Evolutionary conservation across 2,329 filamentous ascomycete species (phyloP).

Genomic region (Aspergillus ruber): DNA sequence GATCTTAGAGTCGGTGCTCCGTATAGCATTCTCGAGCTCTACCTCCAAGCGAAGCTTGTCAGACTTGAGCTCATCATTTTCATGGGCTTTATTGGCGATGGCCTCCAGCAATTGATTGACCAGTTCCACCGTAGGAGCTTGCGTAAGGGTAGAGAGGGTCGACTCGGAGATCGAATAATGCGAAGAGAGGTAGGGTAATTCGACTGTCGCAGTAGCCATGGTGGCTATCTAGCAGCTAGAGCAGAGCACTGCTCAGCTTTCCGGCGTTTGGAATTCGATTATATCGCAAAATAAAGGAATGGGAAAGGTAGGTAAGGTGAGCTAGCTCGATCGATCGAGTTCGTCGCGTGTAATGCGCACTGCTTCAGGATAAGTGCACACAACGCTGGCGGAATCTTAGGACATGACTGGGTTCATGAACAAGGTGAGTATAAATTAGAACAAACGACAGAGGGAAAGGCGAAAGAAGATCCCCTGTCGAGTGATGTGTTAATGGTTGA

Average conservation of each 20-base stretch:
- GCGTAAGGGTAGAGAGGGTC: constrained; percentile 50
- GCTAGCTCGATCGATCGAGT: constrained; percentile 19
- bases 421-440: constrained; percentile 4
- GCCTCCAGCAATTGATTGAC: constrained; percentile 68
- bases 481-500: constrained; percentile 6
- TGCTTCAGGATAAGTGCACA: constrained; percentile 10
- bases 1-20: constrained; percentile 73
- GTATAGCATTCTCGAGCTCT: constrained; percentile 84
- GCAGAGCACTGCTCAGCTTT: constrained; percentile 9
- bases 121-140: constrained; percentile 65
- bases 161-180: constrained; percentile 53
- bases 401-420: constrained; percentile 10
- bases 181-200: constrained; percentile 54
- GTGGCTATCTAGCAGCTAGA: constrained; percentile 8
- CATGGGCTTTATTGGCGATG: constrained; percentile 70
- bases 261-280: constrained; percentile 3
- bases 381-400: constrained; percentile 11
- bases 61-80: constrained; percentile 73
- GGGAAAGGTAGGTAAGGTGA: background rate
- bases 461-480: constrained; percentile 4
- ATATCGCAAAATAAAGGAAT: constrained; percentile 2
- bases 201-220: constrained; percentile 53
- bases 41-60: constrained; percentile 87
- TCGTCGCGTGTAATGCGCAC: constrained; percentile 8
- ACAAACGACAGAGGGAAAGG: constrained; percentile 10